These are phyloP conservation scores for Populus deltoides DNA, from an alignment of 345 rosid genomes.

Conservation along the genomic window DNA sequence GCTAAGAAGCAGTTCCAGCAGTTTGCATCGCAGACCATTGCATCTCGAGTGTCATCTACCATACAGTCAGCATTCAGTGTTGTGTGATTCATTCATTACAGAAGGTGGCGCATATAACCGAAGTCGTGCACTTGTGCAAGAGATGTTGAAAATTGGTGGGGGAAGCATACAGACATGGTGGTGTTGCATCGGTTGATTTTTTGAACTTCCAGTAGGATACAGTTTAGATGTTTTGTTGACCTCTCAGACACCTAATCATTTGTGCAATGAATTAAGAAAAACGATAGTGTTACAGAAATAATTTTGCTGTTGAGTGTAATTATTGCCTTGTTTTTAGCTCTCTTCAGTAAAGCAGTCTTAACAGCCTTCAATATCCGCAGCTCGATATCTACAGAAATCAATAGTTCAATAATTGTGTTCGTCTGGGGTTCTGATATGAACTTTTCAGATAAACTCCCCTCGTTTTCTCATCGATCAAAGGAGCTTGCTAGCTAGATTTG, in stretches of 20 bases:
- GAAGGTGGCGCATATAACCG: not conserved
- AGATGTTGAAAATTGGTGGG: constrained; percentile 10
- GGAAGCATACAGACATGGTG: constrained; percentile 24
- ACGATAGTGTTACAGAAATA: not conserved
- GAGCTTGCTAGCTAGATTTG: too few relatives aligned
- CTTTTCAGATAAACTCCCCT: too few relatives aligned
- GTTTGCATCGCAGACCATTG: constrained; percentile 79
- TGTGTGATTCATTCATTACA: constrained; percentile 35
- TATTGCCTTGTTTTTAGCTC: not conserved
- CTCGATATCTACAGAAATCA: too few relatives aligned
- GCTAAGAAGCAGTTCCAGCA: constrained; percentile 81
- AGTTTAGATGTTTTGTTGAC: not conserved
- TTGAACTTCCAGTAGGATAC: constrained; percentile 7
- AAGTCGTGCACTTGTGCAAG: not conserved
- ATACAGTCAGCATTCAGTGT: constrained; percentile 85
- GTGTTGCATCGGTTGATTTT: constrained; percentile 17
- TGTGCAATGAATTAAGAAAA: not conserved
- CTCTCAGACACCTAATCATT: not conserved
- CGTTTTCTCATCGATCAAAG: too few relatives aligned
- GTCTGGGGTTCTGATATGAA: too few relatives aligned
- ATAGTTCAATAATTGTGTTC: too few relatives aligned
- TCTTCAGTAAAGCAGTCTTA: not conserved
- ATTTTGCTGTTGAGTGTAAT: not conserved
- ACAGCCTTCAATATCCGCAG: not conserved
- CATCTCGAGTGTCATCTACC: constrained; percentile 71